Evolutionary conservation across 768 basidiomycete species (phyloP).

Genomic region (Rubroboletus pulcherrimus): DNA sequence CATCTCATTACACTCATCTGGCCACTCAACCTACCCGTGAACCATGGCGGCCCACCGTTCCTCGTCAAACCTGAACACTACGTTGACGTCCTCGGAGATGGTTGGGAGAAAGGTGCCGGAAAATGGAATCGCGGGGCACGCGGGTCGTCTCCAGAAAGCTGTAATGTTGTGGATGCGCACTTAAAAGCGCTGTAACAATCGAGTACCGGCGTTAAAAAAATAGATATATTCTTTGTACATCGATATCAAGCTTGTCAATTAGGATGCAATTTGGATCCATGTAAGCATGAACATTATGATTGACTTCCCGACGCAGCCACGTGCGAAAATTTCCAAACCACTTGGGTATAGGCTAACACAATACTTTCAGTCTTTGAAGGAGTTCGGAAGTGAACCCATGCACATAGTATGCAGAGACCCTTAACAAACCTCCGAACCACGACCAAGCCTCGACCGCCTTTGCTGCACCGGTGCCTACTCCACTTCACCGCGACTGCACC

Average conservation of each 20-base stretch:
- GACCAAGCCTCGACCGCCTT: conserved; percentile 5
- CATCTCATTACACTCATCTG: conserved; percentile 58
- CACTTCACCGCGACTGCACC: conserved; percentile 13
- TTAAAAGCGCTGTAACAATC: background rate
- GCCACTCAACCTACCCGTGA: conserved; percentile 46
- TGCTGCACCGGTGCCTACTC: conserved; percentile 4
- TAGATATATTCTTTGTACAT: background rate
- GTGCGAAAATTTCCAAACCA: conserved; percentile 14
- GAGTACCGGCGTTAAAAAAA: background rate
- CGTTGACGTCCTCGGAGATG: conserved; percentile 42
- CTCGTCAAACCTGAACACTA: conserved; percentile 58
- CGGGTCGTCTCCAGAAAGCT: conserved; percentile 34
- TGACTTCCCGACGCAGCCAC: background rate
- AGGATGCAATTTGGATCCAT: background rate
- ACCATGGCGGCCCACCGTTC: conserved; percentile 59
- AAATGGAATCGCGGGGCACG: conserved; percentile 39
- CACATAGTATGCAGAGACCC: conserved; percentile 21
- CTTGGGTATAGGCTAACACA: background rate
- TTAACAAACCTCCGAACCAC: conserved; percentile 18
- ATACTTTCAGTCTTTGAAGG: background rate
- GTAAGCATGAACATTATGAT: background rate
- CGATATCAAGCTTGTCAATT: background rate
- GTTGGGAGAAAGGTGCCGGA: conserved; percentile 52
- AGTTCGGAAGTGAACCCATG: conserved; percentile 9
- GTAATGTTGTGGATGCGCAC: background rate